phyloP scores from a whole-genome alignment of 345 rosid species.

The Nasturtium officinale region DNA sequence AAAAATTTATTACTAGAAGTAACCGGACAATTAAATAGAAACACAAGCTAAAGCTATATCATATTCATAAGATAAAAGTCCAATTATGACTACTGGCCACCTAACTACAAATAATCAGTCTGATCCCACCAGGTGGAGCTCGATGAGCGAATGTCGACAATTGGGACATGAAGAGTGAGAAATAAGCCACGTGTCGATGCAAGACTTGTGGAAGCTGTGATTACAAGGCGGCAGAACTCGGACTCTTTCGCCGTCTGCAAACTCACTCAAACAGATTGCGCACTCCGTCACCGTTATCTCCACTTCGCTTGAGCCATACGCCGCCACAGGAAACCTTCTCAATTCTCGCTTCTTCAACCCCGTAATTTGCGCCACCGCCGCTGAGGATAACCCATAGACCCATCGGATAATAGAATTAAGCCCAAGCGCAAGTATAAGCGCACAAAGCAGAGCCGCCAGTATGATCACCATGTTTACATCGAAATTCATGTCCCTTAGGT shows the following conservation, averaged over 20 bases:
- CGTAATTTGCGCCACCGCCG: slow-evolving; percentile 38
- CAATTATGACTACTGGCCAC: background rate
- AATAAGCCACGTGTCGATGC: slow-evolving; percentile 64
- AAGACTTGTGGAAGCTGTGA: slow-evolving; percentile 59
- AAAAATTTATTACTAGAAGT: background rate
- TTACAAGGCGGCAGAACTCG: slow-evolving; percentile 63
- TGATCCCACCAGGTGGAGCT: slow-evolving; percentile 25
- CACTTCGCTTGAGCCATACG: slow-evolving; percentile 44
- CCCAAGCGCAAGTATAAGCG: slow-evolving; percentile 63
- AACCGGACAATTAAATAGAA: background rate
- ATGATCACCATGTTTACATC: slow-evolving; percentile 84
- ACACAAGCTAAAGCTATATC: background rate
- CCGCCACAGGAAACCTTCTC: slow-evolving; percentile 62
- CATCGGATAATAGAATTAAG: slow-evolving; percentile 66
- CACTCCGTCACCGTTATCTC: slow-evolving; percentile 52
- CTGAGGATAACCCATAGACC: slow-evolving; percentile 47
- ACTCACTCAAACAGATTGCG: slow-evolving; percentile 63
- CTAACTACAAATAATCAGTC: background rate
- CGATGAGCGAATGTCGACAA: slow-evolving; percentile 50
- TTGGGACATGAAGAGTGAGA: slow-evolving; percentile 69
- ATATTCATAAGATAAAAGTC: background rate
- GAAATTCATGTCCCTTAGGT: slow-evolving; percentile 44
- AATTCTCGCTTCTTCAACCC: slow-evolving; percentile 62
- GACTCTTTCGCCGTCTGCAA: slow-evolving; percentile 52
- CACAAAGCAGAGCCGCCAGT: slow-evolving; percentile 69